Base-by-base conservation (phyloP, 306 rosid species). In the Abrus precatorius region DNA sequence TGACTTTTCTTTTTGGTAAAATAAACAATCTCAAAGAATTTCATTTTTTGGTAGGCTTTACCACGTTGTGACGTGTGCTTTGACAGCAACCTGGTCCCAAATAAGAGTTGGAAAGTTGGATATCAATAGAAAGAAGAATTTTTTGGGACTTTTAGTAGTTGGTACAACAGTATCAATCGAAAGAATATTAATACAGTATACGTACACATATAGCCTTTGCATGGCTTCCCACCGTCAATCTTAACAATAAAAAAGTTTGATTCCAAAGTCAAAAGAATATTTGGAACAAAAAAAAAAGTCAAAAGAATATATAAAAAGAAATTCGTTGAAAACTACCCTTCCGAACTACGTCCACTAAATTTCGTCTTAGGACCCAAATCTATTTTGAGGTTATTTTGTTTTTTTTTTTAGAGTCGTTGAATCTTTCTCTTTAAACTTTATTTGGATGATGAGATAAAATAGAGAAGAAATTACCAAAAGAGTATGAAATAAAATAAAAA, bases 1-100 rank as follows among this genome's bases (percentile, higher is more conserved):
- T 64, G 68, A 54, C 20, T 38, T 78, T 36, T 28, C 34, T 20
- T 13, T 47, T 79, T n/a, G 54, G 40, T 48, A 52, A 79, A 79
- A 69, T 41, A 40, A 60, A 27, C 61, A 34, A 45, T 70, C 60
- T 56, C 12, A 49, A n/a, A 44, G 28, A 10, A 27, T 20, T 20
- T 20, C 20, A 20, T 47, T 45, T 60, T 33, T 48, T 54, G 38
- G 75, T 43, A 67, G 81, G 68, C 1, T 50, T 2, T 78, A 29
- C 53, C 44, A 52, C 70, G 67, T 50, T 76, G 53, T 36, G n/a
- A 41, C 56, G 66, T 53, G 53, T 38, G 54, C 43, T 12, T 45
- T 47, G 36, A 29, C 44, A 36, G 66, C 44, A 13, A 10, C 27
- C 10, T 29, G 74, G 75, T 41, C 67, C 67, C 32, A 65, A 53